Evolutionary conservation across 495 filamentous ascomycete species (phyloP), one percentile per base, ranked within the genome.

Genomic region (Xylaria longipes): DNA sequence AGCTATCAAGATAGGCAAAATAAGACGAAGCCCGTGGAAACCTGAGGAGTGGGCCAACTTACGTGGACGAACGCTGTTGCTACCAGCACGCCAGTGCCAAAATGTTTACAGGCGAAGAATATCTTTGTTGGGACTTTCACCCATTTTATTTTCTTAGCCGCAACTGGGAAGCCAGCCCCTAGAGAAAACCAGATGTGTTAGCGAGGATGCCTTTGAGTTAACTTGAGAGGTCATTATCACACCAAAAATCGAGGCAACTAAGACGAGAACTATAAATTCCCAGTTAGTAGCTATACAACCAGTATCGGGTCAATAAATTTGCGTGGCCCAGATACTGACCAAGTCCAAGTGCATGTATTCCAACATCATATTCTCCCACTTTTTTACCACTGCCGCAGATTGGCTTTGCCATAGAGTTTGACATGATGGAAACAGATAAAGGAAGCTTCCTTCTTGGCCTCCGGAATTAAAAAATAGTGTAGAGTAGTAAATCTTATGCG

Each of bases 81-180:
- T 61, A 93, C 80, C 60, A 93, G 86, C 39, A 92, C 87, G 29
- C 91, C 91, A 8, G 91, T 91, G 61, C 91, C 91, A 71, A 93
- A 92, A 71, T 93, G 90, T 72, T 86, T 86, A 75, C 84, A 85
- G 65, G 83, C 79, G 73, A 88, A 88, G 79, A 88, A 87, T 48
- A 84, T 73, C 78, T 82, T 86, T 12, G 78, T 73, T 9, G 86
- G 86, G 37, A 88, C 84, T 73, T 86, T 85, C 73, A 88, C 73
- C 85, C 85, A 87, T 22, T 73, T 83, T 65, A 87, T 77, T 75
- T 87, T 87, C 80, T 86, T 87, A 0, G 85, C 85, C 6, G 85
- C 81, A 15, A 88, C 85, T 14, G 86, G 86, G 69, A 88, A 88
- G 31, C 84, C 85, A 70, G 83, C 84, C 12, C 65, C 84, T 77